A percentile compares a stretch with the other conserved stretches of the same genome.
Conservation (phyloP, 192 early-diverging fungal genomes). For the Obelidium mucronatum region DNA sequence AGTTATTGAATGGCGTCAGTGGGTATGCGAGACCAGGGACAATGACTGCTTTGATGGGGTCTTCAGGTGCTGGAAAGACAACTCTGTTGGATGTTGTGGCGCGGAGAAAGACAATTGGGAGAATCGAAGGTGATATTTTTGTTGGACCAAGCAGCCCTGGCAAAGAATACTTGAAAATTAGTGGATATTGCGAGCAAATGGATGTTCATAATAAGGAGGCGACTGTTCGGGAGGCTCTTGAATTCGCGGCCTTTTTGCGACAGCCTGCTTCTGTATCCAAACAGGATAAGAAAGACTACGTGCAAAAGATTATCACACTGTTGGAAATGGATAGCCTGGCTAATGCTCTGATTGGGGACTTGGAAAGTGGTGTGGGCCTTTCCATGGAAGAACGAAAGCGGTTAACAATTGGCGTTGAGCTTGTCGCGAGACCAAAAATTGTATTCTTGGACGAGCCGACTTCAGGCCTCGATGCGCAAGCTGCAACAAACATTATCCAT, state of each 20-base stretch:
- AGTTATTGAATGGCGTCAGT: slow-evolving; percentile 71
- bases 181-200: slow-evolving; percentile 83
- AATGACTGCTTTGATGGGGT: slow-evolving; percentile 76
- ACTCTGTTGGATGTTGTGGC: slow-evolving; percentile 52
- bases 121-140: slow-evolving; percentile 60
- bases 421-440: slow-evolving; percentile 84
- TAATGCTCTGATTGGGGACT: slow-evolving; percentile 77
- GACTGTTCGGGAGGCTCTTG: slow-evolving; percentile 81
- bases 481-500: slow-evolving; percentile 75
- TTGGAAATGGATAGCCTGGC: slow-evolving; percentile 78
- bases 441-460: slow-evolving; percentile 93
- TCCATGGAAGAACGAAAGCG: slow-evolving; percentile 89
- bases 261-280: slow-evolving; percentile 64
- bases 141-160: slow-evolving; percentile 48
- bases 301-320: slow-evolving; percentile 77
- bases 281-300: slow-evolving; percentile 75
- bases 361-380: slow-evolving; percentile 78
- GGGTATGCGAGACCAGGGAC: slow-evolving; percentile 80
- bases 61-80: slow-evolving; percentile 57
- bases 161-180: slow-evolving; percentile 40
- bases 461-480: slow-evolving; percentile 75
- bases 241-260: slow-evolving; percentile 61
- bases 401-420: slow-evolving; percentile 85
- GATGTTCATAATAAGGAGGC: slow-evolving; percentile 76
- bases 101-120: slow-evolving; percentile 69